phyloP scores from a whole-genome alignment of 1,284 basidiomycete genomes.

The Leccinum pachyderme region DNA sequence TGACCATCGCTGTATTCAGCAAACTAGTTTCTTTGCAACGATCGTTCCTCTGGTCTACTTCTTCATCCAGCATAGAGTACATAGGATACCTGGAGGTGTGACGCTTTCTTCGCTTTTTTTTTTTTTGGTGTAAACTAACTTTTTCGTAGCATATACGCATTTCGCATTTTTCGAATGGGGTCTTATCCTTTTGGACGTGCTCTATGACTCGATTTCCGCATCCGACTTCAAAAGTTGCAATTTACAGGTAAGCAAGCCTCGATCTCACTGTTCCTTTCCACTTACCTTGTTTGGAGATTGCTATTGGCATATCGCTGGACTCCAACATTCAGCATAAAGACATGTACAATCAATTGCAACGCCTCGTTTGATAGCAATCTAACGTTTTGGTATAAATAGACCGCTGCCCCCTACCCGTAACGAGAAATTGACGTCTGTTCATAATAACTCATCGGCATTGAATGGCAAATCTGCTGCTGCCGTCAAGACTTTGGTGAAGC shows the following conservation, averaged over 20 bases:
- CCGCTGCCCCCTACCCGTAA: constrained; percentile 4
- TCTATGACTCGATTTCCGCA: constrained; percentile 70
- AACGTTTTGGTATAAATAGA: constrained; percentile 25
- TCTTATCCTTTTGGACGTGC: constrained; percentile 76
- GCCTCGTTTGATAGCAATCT: constrained; percentile 24
- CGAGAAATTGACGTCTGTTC: constrained; percentile 7
- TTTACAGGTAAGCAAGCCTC: constrained; percentile 43
- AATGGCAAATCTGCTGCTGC: constrained; percentile 1
- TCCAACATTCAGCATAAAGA: constrained; percentile 17
- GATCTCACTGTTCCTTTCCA: background rate
- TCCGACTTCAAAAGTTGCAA: constrained; percentile 59
- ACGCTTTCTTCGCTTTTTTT: constrained; percentile 10
- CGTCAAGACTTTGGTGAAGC: background rate
- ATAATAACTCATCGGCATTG: background rate
- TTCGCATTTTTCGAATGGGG: constrained; percentile 90
- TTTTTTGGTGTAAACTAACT: background rate
- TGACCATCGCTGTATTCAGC: constrained; percentile 6
- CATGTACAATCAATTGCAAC: constrained; percentile 30
- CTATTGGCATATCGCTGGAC: constrained; percentile 30
- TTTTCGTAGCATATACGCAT: constrained; percentile 68
- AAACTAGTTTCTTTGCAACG: constrained; percentile 63
- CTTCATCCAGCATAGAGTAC: constrained; percentile 82
- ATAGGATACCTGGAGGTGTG: constrained; percentile 74
- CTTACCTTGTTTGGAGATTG: constrained; percentile 23
- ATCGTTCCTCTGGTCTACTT: constrained; percentile 80